These are phyloP conservation scores for Aristolochia contorta DNA, from an alignment of 164 flowering plant species.

Conservation along the genomic window DNA sequence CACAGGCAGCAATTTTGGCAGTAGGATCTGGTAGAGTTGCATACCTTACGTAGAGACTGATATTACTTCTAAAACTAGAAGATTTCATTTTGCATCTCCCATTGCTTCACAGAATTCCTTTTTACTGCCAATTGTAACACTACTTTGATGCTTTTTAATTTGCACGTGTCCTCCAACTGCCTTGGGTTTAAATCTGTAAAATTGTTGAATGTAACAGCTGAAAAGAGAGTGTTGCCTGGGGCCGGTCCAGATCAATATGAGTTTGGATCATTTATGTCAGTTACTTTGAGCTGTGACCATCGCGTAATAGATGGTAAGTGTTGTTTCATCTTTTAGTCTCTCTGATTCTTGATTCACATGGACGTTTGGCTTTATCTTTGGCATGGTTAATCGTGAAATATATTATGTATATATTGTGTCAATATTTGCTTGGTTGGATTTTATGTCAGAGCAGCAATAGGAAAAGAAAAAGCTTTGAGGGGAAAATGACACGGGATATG, in stretches of 20 bases:
- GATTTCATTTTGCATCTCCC: background rate
- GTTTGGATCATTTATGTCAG: constrained; percentile 87
- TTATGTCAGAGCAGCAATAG: too few relatives aligned
- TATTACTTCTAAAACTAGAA: background rate
- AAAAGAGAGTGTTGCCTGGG: constrained; percentile 70
- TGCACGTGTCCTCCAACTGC: background rate
- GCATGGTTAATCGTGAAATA: too few relatives aligned
- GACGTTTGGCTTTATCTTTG: too few relatives aligned
- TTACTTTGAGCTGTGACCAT: constrained; percentile 93
- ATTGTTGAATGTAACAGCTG: constrained; percentile 18
- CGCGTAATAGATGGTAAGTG: constrained; percentile 83
- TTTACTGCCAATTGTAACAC: too few relatives aligned
- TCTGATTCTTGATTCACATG: too few relatives aligned
- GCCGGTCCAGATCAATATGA: constrained; percentile 42
- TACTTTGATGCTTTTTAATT: too few relatives aligned
- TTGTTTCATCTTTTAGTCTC: too few relatives aligned
- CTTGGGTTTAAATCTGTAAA: background rate
- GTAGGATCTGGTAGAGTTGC: constrained; percentile 74
- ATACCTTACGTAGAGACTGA: background rate
- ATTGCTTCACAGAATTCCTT: too few relatives aligned
- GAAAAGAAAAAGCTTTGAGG: too few relatives aligned
- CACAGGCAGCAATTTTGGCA: constrained; percentile 95
- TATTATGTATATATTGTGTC: too few relatives aligned
- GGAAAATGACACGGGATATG: too few relatives aligned
- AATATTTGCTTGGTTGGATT: too few relatives aligned